A percentile compares a stretch with the other conserved stretches of the same genome.
phyloP scores from a whole-genome alignment of 352 stramenopile genomes.

The Phytopythium boreale region DNA sequence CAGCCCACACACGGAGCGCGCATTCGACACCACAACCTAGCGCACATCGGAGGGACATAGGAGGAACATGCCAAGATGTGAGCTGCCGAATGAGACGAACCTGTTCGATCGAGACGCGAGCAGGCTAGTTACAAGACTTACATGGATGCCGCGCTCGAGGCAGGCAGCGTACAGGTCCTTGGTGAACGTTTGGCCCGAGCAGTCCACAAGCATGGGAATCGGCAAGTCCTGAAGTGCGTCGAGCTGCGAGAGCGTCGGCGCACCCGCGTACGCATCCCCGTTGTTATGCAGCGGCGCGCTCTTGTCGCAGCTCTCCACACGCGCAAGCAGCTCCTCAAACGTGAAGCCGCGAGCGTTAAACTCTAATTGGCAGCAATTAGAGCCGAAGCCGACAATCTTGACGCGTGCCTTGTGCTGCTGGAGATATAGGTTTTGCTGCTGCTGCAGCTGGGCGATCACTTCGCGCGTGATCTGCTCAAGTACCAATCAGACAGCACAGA shows the following conservation, averaged over 20 bases:
- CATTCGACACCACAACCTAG: slow-evolving; percentile 64
- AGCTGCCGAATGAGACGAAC: not conserved
- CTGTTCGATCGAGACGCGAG: not conserved
- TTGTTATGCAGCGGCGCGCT: slow-evolving; percentile 10
- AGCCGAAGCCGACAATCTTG: slow-evolving; percentile 68
- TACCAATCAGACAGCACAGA: not conserved
- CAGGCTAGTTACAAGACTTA: not conserved
- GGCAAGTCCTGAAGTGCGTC: slow-evolving; percentile 64
- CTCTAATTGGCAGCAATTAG: slow-evolving; percentile 53
- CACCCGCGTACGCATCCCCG: slow-evolving; percentile 37
- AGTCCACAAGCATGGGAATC: slow-evolving; percentile 72
- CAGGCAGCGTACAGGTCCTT: slow-evolving; percentile 55
- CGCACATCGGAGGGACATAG: not conserved
- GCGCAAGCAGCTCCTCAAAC: slow-evolving; percentile 39
- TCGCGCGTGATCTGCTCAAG: slow-evolving; percentile 47
- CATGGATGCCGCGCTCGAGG: slow-evolving; percentile 66
- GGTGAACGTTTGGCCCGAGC: slow-evolving; percentile 50
- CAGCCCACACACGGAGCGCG: slow-evolving; percentile 47
- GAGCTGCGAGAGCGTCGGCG: slow-evolving; percentile 45
- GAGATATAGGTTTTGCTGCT: slow-evolving; percentile 57
- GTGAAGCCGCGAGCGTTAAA: slow-evolving; percentile 57
- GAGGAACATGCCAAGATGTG: not conserved
- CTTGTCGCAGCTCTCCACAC: slow-evolving; percentile 40
- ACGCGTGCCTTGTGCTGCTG: slow-evolving; percentile 67
- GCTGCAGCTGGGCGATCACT: slow-evolving; percentile 58